These are phyloP conservation scores for Cichorium intybus DNA, from an alignment of 140 eudicot species.

Conservation along the genomic window DNA sequence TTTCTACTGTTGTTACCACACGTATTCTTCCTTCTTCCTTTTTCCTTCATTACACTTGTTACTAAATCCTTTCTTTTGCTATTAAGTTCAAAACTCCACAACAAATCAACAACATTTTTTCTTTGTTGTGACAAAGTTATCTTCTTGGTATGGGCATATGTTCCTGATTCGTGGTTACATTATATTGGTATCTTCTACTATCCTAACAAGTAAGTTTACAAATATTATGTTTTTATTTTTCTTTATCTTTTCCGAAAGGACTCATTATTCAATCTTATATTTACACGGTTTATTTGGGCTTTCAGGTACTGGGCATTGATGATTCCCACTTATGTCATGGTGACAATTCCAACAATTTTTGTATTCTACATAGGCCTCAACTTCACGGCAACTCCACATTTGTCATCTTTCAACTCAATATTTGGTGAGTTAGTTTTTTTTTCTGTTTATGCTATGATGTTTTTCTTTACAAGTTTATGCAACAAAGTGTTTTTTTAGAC, in stretches of 20 bases:
- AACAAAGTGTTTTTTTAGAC: too few species aligned
- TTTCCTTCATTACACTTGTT: too few species aligned
- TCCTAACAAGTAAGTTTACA: conserved; percentile 58
- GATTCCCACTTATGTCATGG: conserved; percentile 67
- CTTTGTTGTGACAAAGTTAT: conserved; percentile 42
- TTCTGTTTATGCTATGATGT: too few species aligned
- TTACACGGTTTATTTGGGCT: background rate
- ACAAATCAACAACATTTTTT: conserved; percentile 1
- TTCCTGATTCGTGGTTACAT: conserved; percentile 80
- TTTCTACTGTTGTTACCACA: conserved; percentile 76
- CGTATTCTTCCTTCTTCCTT: conserved; percentile 38
- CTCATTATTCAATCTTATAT: too few species aligned
- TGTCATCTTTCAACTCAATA: conserved; percentile 58
- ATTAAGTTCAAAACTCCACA: too few species aligned
- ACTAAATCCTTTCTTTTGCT: background rate
- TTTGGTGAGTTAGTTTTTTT: conserved; percentile 47
- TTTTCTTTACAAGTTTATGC: too few species aligned
- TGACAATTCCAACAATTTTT: conserved; percentile 49
- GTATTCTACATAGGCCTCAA: conserved; percentile 78
- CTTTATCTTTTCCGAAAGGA: too few species aligned
- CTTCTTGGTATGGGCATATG: conserved; percentile 71
- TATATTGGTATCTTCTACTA: conserved; percentile 52
- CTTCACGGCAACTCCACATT: conserved; percentile 85
- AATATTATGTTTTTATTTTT: background rate
- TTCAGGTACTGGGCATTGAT: conserved; percentile 92